Percentiles rank a stretch among this genome's conserved stretches.
Conservation (phyloP, 1,284 basidiomycete species). For the Hymenochaete sp. region DNA sequence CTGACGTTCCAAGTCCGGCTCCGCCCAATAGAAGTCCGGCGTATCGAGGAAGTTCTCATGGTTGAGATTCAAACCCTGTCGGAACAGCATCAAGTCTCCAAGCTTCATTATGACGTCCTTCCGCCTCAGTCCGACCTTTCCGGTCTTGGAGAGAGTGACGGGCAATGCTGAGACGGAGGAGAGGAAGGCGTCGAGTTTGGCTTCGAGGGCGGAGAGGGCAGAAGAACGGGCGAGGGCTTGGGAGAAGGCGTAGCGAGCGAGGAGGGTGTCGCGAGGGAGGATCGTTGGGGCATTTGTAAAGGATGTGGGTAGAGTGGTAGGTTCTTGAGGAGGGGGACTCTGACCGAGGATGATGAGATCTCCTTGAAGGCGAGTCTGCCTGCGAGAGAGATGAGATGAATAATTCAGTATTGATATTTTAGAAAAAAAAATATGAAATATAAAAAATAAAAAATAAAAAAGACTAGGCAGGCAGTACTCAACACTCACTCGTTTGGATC, state of each 20-base stretch:
- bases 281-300: slow-evolving; percentile 28
- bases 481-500: slow-evolving; percentile 70
- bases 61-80: slow-evolving; percentile 82
- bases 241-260: slow-evolving; percentile 83
- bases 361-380: slow-evolving; percentile 76
- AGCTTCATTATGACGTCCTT: slow-evolving; percentile 81
- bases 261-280: slow-evolving; percentile 51
- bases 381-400: slow-evolving; percentile 25
- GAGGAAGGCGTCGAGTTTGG: slow-evolving; percentile 73
- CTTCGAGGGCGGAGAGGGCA: slow-evolving; percentile 74
- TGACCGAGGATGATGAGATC: slow-evolving; percentile 85
- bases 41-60: slow-evolving; percentile 84
- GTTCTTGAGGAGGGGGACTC: slow-evolving; percentile 41
- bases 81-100: slow-evolving; percentile 79
- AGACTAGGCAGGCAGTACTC: slow-evolving; percentile 12
- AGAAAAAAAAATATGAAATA: background rate
- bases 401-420: background rate
- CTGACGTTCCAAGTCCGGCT: slow-evolving; percentile 78
- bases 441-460: slow-evolving; percentile 11
- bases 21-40: slow-evolving; percentile 87
- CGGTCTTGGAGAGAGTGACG: slow-evolving; percentile 63
- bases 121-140: slow-evolving; percentile 72
- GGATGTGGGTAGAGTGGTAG: slow-evolving; percentile 39
- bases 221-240: slow-evolving; percentile 85
- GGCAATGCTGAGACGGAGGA: slow-evolving; percentile 74